Evolutionary conservation across 2,329 filamentous ascomycete genomes (phyloP).

Genomic region (Mycosphaerelloides madeirae): DNA sequence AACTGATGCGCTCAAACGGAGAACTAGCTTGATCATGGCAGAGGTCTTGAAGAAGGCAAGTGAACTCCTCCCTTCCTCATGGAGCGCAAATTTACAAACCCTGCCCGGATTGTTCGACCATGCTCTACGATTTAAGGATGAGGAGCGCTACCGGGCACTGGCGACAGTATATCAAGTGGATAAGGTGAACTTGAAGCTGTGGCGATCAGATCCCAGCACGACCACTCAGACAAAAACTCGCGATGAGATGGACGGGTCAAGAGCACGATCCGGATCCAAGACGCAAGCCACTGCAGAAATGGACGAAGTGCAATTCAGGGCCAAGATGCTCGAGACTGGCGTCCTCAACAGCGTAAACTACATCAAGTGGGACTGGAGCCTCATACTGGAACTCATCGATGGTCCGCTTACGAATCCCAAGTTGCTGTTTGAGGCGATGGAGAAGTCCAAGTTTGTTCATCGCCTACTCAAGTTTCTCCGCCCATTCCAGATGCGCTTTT

Average conservation of each 20-base stretch:
- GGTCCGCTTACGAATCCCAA: slow-evolving; percentile 88
- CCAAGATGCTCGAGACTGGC: slow-evolving; percentile 68
- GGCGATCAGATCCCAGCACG: slow-evolving; percentile 57
- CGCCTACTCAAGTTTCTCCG: slow-evolving; percentile 90
- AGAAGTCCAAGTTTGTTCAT: slow-evolving; percentile 94
- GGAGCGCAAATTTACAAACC: slow-evolving; percentile 81
- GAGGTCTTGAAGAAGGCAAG: slow-evolving; percentile 88
- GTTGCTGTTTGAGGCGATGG: slow-evolving; percentile 86
- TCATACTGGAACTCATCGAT: slow-evolving; percentile 85
- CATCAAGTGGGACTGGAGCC: slow-evolving; percentile 95
- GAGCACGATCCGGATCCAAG: slow-evolving; percentile 47
- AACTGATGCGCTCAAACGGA: slow-evolving; percentile 69
- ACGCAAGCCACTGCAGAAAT: slow-evolving; percentile 55
- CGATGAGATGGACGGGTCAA: slow-evolving; percentile 29
- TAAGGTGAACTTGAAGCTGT: slow-evolving; percentile 89
- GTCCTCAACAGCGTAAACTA: slow-evolving; percentile 87
- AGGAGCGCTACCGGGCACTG: slow-evolving; percentile 73
- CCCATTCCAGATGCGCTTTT: slow-evolving; percentile 94
- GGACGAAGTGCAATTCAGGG: slow-evolving; percentile 61
- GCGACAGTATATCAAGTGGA: slow-evolving; percentile 97
- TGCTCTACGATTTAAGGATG: slow-evolving; percentile 65
- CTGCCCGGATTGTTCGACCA: slow-evolving; percentile 79
- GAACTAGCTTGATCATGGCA: slow-evolving; percentile 83
- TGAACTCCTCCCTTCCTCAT: slow-evolving; percentile 72
- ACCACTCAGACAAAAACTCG: slow-evolving; percentile 13